Evolutionary conservation across 1,284 basidiomycete species (phyloP).

Genomic region (Omphalotus olearius): DNA sequence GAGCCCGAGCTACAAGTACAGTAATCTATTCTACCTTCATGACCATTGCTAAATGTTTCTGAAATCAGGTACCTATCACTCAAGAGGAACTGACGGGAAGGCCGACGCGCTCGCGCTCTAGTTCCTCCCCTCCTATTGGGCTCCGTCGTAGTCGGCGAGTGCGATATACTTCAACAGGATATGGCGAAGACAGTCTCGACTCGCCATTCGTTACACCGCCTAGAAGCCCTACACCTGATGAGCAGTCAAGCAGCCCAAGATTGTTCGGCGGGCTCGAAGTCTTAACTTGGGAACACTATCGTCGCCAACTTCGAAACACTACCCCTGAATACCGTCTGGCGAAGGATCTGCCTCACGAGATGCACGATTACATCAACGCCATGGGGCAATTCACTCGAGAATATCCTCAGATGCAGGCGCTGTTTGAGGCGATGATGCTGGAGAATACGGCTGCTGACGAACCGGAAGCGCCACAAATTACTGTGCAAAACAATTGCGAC

Average conservation of each 20-base stretch:
- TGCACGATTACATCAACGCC: slow-evolving; percentile 51
- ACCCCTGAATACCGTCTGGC: slow-evolving; percentile 30
- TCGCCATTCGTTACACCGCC: not conserved
- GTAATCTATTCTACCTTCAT: not conserved
- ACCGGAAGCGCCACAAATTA: slow-evolving; percentile 59
- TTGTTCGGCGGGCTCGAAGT: slow-evolving; percentile 27
- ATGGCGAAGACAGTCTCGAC: not conserved
- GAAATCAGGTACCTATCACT: slow-evolving; percentile 4
- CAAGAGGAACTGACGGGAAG: slow-evolving; percentile 7
- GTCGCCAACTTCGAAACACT: slow-evolving; percentile 25
- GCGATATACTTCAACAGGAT: not conserved
- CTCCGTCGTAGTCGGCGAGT: not conserved
- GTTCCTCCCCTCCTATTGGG: not conserved
- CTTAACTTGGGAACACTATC: slow-evolving; percentile 30
- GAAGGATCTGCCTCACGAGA: slow-evolving; percentile 40
- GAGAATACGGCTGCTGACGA: slow-evolving; percentile 59
- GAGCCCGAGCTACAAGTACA: too few species aligned
- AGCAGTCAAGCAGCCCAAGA: not conserved
- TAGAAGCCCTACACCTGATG: not conserved
- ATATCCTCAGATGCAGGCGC: slow-evolving; percentile 31
- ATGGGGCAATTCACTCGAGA: slow-evolving; percentile 30
- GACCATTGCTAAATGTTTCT: not conserved
- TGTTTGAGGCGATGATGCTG: slow-evolving; percentile 55
- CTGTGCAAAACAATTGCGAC: slow-evolving; percentile 63
- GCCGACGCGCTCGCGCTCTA: slow-evolving; percentile 2